Evolutionary conservation across 805 yeast species (phyloP), one percentile per base, ranked within the genome.

Genomic region (Nakazawaea holstii): DNA sequence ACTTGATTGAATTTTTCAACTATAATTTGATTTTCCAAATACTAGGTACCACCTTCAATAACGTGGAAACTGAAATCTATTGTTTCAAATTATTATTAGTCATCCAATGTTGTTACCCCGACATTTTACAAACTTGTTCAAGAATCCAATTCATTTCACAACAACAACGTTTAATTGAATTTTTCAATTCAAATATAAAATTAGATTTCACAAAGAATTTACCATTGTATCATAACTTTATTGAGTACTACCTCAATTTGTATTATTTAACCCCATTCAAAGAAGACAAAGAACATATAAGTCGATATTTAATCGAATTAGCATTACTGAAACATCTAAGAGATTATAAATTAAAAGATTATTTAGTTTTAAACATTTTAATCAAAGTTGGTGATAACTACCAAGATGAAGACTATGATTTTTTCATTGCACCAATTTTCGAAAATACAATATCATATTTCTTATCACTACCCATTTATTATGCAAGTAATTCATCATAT

Each of bases 401-500:
- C n/a, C 31, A 38, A n/a, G 17, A 26, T n/a, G 31, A 38, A 27
- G 41, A 38, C 13, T 24, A 9, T 17, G 24, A 38, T 6, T 38
- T 38, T 27, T 26, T 38, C 31, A 14, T 26, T 4, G 17, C 28
- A 20, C 41, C 32, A n/a, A 6, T 24, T 26, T 26, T n/a, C 17
- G 39, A 36, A 20, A 3, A 9, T 20, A 26, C 31, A 13, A 26
- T 38, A 24, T 38, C 41, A 27, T 38, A 38, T 27, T 38, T 38
- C 24, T 6, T 38, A 13, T 38, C 41, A 27, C 14, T 38, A 27
- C 41, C 41, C 20, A 38, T 38, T n/a, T 38, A 38, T 27, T 27
- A 38, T 27, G 41, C 41, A 13, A 38, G 32, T 38, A 27, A 38
- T n/a, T 27, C 41, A n/a, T 38, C 41, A 8, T 26, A 38, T 26